Conservation (phyloP, 2,329 filamentous ascomycete species). For the Exophiala viscosa region DNA sequence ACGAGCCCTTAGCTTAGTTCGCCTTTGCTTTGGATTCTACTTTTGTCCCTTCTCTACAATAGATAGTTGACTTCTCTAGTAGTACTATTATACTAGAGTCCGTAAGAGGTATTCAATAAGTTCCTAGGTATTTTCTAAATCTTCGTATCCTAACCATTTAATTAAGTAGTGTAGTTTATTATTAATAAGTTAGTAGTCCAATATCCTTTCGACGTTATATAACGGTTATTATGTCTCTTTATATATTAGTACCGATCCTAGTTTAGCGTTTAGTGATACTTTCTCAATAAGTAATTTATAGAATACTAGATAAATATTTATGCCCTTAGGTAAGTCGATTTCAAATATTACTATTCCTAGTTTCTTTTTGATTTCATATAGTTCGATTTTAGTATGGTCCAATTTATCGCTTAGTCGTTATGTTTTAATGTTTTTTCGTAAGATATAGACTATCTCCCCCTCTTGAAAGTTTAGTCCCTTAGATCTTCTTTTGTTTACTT, state of each 20-base stretch:
- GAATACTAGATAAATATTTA: slow-evolving; percentile 14
- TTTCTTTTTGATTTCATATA: slow-evolving; percentile 14
- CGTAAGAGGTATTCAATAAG: too few relatives aligned
- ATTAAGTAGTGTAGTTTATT: too few relatives aligned
- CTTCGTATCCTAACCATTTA: too few relatives aligned
- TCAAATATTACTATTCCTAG: slow-evolving; percentile 8
- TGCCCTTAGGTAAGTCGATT: slow-evolving; percentile 10
- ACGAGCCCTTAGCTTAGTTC: too few relatives aligned
- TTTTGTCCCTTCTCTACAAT: too few relatives aligned
- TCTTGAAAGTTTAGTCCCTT: slow-evolving; percentile 7
- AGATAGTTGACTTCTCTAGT: too few relatives aligned
- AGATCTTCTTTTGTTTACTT: slow-evolving; percentile 7
- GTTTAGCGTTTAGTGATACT: not conserved
- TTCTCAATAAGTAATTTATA: slow-evolving; percentile 14
- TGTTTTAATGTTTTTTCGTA: slow-evolving; percentile 19
- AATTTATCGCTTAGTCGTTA: slow-evolving; percentile 14
- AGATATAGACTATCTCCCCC: slow-evolving; percentile 8
- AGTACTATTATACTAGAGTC: too few relatives aligned
- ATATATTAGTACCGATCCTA: not conserved
- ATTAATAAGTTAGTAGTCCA: too few relatives aligned
- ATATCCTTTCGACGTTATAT: too few relatives aligned
- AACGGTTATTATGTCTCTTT: not conserved
- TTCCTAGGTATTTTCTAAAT: too few relatives aligned
- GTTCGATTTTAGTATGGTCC: slow-evolving; percentile 11
- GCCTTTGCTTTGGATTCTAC: too few relatives aligned